phyloP scores from a whole-genome alignment of 2,329 filamentous ascomycete genomes.

The Akanthomyces uredinophilus region DNA sequence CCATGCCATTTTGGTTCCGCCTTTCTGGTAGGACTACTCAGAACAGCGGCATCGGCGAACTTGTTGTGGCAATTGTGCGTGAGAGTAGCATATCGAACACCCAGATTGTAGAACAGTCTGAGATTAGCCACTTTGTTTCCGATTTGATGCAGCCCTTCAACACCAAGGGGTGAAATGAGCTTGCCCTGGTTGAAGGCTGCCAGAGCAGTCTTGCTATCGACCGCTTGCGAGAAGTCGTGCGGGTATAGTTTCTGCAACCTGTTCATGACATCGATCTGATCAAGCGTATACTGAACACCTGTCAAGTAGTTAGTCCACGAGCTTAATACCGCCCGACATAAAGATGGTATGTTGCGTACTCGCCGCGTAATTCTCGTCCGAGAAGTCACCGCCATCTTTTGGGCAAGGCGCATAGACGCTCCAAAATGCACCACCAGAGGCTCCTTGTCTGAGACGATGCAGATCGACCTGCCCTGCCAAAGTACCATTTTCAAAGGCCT shows the following conservation, averaged over 20 bases:
- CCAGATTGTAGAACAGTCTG: constrained; percentile 68
- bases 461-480: constrained; percentile 72
- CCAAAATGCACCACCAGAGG: constrained; percentile 87
- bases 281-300: constrained; percentile 63
- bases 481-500: constrained; percentile 66
- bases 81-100: constrained; percentile 81
- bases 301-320: neutral
- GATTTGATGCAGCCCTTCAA: constrained; percentile 91
- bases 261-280: constrained; percentile 69
- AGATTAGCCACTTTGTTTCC: constrained; percentile 76
- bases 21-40: constrained; percentile 45
- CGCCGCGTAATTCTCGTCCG: constrained; percentile 62
- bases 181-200: constrained; percentile 55
- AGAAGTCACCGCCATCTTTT: constrained; percentile 64
- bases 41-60: constrained; percentile 78
- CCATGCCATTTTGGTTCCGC: constrained; percentile 63
- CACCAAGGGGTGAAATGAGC: constrained; percentile 71
- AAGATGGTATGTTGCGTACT: constrained; percentile 40
- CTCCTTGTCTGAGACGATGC: constrained; percentile 64
- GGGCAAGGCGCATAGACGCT: constrained; percentile 80
- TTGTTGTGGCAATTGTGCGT: constrained; percentile 92
- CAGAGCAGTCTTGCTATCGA: constrained; percentile 57
- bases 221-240: constrained; percentile 60
- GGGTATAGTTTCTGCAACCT: constrained; percentile 62
- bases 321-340: neutral